phyloP scores from a whole-genome alignment of 352 stramenopile species.

The Pythium sukuiense region DNA sequence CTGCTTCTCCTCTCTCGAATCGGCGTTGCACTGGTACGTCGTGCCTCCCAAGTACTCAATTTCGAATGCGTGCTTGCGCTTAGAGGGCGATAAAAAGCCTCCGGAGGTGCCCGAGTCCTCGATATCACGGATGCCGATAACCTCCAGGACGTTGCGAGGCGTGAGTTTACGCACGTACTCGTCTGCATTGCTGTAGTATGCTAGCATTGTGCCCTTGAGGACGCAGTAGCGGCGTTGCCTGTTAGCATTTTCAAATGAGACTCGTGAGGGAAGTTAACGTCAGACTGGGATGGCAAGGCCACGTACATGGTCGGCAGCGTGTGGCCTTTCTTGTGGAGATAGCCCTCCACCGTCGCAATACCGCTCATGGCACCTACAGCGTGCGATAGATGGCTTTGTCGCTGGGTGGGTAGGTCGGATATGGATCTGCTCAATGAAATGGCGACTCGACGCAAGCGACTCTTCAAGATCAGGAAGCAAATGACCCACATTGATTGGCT shows the following conservation, averaged over 20 bases:
- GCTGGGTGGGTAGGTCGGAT: no score
- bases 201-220: slow-evolving; percentile 77
- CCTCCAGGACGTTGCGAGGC: slow-evolving; percentile 62
- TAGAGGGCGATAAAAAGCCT: slow-evolving; percentile 18
- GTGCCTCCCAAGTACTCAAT: slow-evolving; percentile 42
- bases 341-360: slow-evolving; percentile 37
- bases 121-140: slow-evolving; percentile 47
- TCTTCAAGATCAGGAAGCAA: no score
- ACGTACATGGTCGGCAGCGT: slow-evolving; percentile 51
- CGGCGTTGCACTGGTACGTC: slow-evolving; percentile 56
- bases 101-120: slow-evolving; percentile 19
- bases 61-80: slow-evolving; percentile 37
- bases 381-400: neutral
- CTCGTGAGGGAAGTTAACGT: neutral
- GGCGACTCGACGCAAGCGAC: no score
- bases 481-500: no score
- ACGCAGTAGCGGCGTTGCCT: slow-evolving; percentile 77
- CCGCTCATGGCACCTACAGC: slow-evolving; percentile 9
- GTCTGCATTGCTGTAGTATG: slow-evolving; percentile 54
- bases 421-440: no score
- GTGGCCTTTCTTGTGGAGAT: slow-evolving; percentile 49
- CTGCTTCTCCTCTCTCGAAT: slow-evolving; percentile 53
- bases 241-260: neutral
- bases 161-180: slow-evolving; percentile 43
- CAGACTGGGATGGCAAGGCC: neutral